Evolutionary conservation across 202 grass and related monocot genomes (phyloP).

Genomic region (Panicum virgatum): DNA sequence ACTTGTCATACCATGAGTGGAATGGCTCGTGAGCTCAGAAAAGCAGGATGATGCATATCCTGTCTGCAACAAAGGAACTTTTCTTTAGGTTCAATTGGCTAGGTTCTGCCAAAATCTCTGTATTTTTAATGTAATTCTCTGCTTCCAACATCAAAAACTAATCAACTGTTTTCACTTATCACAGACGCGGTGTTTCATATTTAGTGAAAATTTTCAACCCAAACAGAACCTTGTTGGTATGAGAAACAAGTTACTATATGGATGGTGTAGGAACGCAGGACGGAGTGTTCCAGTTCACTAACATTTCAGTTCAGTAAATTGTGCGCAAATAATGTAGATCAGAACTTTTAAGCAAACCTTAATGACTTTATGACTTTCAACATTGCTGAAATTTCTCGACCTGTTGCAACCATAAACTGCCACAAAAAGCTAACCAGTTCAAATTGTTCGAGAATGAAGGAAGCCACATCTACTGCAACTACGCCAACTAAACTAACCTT

Average conservation of each 20-base stretch:
- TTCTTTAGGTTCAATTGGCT: too few species aligned
- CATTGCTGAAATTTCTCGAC: neutral
- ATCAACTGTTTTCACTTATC: too few species aligned
- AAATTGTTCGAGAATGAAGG: neutral
- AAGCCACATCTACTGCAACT: neutral
- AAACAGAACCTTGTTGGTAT: neutral
- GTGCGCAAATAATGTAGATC: too few species aligned
- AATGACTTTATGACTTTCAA: too few species aligned
- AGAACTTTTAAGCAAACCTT: neutral
- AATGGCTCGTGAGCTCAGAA: neutral
- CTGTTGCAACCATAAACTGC: neutral
- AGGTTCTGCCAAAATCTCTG: too few species aligned
- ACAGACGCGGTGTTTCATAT: too few species aligned
- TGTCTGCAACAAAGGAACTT: neutral
- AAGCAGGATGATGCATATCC: neutral
- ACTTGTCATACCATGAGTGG: neutral
- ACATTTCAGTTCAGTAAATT: too few species aligned
- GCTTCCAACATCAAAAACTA: too few species aligned
- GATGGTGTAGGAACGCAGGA: too few species aligned
- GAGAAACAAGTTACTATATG: too few species aligned
- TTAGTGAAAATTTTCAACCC: neutral
- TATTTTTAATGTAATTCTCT: too few species aligned
- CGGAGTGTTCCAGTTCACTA: too few species aligned
- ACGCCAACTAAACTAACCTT: neutral
- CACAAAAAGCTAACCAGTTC: neutral